These are phyloP conservation scores for Arthroderma uncinatum DNA, from an alignment of 2,329 filamentous ascomycete genomes.

Conservation along the genomic window DNA sequence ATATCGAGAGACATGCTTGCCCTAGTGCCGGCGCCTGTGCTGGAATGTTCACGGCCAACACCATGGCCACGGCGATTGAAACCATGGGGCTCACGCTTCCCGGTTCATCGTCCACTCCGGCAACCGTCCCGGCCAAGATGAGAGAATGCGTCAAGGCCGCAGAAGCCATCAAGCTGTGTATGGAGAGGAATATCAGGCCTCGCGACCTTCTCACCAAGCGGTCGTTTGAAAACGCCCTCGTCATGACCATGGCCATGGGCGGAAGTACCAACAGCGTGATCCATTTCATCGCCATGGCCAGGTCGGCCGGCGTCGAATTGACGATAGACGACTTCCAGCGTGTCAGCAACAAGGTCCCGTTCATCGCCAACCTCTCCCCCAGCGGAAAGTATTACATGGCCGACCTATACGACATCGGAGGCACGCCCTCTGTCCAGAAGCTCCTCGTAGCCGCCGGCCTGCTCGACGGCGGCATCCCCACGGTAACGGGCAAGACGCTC, in stretches of 20 bases:
- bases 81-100: constrained; percentile 75
- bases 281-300: constrained; percentile 83
- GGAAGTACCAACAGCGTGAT: constrained; percentile 82
- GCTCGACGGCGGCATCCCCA: constrained; percentile 66
- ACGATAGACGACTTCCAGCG: constrained; percentile 74
- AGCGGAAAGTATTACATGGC: constrained; percentile 78
- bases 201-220: constrained; percentile 67
- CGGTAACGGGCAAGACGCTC: constrained; percentile 73
- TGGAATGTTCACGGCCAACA: constrained; percentile 92
- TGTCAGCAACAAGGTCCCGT: constrained; percentile 70
- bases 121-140: constrained; percentile 68
- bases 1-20: constrained; percentile 70
- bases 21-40: constrained; percentile 70
- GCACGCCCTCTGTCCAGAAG: constrained; percentile 76
- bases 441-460: constrained; percentile 64
- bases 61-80: constrained; percentile 84
- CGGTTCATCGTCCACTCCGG: constrained; percentile 73
- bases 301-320: constrained; percentile 65
- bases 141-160: constrained; percentile 76
- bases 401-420: constrained; percentile 75
- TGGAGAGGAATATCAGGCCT: constrained; percentile 73
- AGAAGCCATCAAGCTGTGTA: constrained; percentile 63
- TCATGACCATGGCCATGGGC: constrained; percentile 84
- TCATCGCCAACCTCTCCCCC: constrained; percentile 75
- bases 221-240: constrained; percentile 77